phyloP scores from a whole-genome alignment of 2,329 filamentous ascomycete genomes.

The Microdochium bolleyi region DNA sequence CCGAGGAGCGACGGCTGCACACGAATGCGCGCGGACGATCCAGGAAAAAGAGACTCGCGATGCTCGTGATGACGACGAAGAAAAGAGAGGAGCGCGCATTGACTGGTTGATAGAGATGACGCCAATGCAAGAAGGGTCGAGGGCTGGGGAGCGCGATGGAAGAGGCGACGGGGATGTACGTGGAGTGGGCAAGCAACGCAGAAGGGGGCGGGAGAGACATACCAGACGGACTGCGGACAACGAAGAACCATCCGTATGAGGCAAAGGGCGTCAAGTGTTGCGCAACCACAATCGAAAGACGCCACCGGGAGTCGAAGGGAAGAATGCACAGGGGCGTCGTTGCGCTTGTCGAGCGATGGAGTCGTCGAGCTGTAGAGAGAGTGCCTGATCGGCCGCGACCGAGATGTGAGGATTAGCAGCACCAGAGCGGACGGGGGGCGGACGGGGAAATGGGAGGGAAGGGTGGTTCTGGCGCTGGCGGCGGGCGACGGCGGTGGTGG shows the following conservation, averaged over 20 bases:
- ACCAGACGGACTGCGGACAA: neutral
- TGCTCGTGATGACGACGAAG: neutral
- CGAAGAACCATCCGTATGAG: neutral
- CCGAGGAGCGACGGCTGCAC: neutral
- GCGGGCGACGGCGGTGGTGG: neutral
- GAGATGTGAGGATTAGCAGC: neutral
- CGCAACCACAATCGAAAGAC: neutral
- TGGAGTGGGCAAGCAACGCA: neutral
- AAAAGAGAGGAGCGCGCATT: neutral
- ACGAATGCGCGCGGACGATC: neutral
- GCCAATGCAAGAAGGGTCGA: neutral
- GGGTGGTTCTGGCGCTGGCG: neutral
- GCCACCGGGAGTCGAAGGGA: neutral
- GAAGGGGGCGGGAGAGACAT: neutral
- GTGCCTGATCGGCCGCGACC: neutral
- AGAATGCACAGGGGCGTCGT: neutral
- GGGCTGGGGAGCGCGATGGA: neutral
- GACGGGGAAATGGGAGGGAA: constrained; percentile 1
- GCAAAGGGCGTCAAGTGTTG: neutral
- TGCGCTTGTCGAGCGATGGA: neutral
- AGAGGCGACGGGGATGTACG: neutral
- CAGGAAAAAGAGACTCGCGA: neutral
- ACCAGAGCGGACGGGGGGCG: neutral
- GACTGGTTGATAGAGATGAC: neutral
- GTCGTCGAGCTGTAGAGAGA: neutral